Evolutionary conservation across 2,329 filamentous ascomycete species (phyloP).

Genomic region (Cordyceps pruinosa): DNA sequence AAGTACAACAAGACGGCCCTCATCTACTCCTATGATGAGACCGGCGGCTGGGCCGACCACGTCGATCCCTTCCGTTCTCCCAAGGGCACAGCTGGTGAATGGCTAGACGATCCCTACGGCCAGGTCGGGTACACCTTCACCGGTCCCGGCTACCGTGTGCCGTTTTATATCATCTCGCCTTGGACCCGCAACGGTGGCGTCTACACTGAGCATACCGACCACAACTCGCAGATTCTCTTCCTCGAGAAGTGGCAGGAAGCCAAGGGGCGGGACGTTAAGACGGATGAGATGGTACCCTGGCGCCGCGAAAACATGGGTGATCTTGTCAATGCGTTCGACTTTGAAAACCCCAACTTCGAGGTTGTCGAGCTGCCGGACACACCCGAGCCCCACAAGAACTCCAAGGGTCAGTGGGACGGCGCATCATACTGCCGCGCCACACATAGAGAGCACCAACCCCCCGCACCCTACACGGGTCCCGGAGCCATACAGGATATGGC

Average conservation of each 20-base stretch:
- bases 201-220: slow-evolving; percentile 47
- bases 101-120: slow-evolving; percentile 38
- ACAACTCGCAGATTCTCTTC: slow-evolving; percentile 49
- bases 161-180: slow-evolving; percentile 49
- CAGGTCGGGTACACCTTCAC: slow-evolving; percentile 31
- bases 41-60: slow-evolving; percentile 49
- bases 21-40: slow-evolving; percentile 40
- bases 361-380: slow-evolving; percentile 40
- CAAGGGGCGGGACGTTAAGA: slow-evolving; percentile 32
- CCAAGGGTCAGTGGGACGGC: slow-evolving; percentile 37
- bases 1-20: slow-evolving; percentile 42
- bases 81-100: slow-evolving; percentile 43
- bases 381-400: slow-evolving; percentile 34
- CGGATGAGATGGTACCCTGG: slow-evolving; percentile 25
- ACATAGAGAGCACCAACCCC: slow-evolving; percentile 30
- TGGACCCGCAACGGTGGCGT: slow-evolving; percentile 48
- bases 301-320: slow-evolving; percentile 28
- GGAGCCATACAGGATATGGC: slow-evolving; percentile 30
- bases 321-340: slow-evolving; percentile 33
- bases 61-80: slow-evolving; percentile 45
- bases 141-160: slow-evolving; percentile 38
- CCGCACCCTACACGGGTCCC: slow-evolving; percentile 39
- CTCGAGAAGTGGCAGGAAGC: slow-evolving; percentile 40
- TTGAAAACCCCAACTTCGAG: slow-evolving; percentile 42
- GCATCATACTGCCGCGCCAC: slow-evolving; percentile 35